Percentiles rank a stretch among this genome's conserved stretches.
Evolutionary conservation across 176 grass and related monocot species (phyloP).

Genomic region (Aegilops tauschii): DNA sequence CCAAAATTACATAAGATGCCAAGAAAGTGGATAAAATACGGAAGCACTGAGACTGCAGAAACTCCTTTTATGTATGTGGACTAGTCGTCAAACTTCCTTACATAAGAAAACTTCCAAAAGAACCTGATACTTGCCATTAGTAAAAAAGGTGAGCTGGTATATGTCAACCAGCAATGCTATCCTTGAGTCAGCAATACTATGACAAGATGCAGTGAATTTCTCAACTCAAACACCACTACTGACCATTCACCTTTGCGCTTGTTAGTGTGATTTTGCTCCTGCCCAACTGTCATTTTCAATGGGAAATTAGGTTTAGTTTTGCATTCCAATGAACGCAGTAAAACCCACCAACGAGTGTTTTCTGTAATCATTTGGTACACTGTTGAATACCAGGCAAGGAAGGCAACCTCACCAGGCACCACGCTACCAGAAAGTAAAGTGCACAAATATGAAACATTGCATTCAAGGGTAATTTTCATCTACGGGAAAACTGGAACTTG

Average conservation of each 20-base stretch:
- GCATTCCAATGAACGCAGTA: neutral
- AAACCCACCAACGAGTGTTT: neutral
- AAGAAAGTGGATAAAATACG: conserved; percentile 13
- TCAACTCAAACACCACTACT: neutral
- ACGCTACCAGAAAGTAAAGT: neutral
- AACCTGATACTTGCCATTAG: neutral
- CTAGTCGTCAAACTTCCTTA: neutral
- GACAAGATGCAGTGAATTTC: neutral
- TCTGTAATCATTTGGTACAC: neutral
- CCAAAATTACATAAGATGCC: conserved; percentile 13
- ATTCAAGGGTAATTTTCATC: no score
- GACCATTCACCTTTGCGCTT: neutral
- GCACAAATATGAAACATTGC: neutral
- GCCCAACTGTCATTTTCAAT: neutral
- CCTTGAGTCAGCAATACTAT: neutral
- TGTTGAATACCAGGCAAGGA: neutral
- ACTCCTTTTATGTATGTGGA: neutral
- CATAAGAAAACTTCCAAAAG: neutral
- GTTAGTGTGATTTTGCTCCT: neutral
- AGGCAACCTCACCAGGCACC: neutral
- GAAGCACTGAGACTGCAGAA: conserved; percentile 26
- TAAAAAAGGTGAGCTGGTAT: neutral
- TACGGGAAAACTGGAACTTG: no score
- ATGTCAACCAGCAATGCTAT: neutral
- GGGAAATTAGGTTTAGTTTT: neutral